Percentiles rank a stretch among this genome's conserved stretches.
Conservation (phyloP, 2,329 filamentous ascomycete genomes). For the Thielaviopsis cerberus region DNA sequence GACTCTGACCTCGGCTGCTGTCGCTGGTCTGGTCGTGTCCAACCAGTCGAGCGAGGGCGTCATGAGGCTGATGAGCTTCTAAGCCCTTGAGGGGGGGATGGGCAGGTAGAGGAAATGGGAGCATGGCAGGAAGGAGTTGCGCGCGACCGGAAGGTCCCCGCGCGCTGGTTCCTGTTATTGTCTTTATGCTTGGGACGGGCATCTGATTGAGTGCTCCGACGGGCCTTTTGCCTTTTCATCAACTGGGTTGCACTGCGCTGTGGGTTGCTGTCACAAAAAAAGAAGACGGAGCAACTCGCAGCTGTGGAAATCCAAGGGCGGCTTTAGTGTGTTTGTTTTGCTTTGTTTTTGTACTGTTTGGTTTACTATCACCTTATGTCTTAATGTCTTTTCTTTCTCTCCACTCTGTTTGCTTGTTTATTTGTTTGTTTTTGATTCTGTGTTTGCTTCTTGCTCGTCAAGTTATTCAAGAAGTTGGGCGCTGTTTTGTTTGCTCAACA, state of each 20-base stretch:
- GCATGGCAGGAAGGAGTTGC: no score
- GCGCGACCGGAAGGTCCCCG: no score
- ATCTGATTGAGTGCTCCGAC: no score
- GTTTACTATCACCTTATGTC: not conserved
- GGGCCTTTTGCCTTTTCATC: no score
- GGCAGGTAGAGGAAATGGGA: no score
- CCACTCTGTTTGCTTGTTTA: not conserved
- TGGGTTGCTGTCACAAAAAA: not conserved
- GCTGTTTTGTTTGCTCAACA: not conserved
- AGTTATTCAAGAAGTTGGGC: not conserved
- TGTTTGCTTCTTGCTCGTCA: not conserved
- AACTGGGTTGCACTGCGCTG: no score
- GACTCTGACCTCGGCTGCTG: constrained; percentile 59
- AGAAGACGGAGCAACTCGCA: not conserved
- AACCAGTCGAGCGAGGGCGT: constrained; percentile 18
- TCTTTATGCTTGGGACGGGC: no score
- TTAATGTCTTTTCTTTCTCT: not conserved
- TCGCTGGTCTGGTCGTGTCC: constrained; percentile 58
- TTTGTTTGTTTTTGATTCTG: not conserved
- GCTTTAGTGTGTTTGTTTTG: not conserved
- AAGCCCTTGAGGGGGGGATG: no score
- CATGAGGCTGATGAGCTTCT: constrained; percentile 10
- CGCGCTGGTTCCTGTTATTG: no score
- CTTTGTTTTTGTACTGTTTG: not conserved
- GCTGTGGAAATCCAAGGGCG: no score